Evolutionary conservation across 2,329 filamentous ascomycete species (phyloP), one percentile per base, ranked within the genome.

Genomic region (Fusarium clavum): DNA sequence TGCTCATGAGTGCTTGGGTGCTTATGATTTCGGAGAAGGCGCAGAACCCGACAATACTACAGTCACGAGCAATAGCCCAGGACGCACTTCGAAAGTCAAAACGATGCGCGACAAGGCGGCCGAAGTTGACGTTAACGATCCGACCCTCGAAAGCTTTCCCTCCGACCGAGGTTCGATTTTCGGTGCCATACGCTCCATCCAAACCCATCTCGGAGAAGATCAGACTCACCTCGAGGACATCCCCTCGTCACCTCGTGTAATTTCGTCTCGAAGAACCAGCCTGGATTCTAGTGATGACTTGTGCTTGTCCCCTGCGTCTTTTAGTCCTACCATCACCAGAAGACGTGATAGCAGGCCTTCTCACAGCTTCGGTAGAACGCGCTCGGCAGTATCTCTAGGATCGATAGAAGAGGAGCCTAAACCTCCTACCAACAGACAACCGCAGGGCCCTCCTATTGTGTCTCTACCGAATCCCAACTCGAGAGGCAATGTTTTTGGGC

Each of bases 61-160:
- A 14, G 64, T 61, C 22, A 61, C 68, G 30, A 67, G 64, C 34
- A 63, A 48, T 22, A 69, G 67, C 62, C 75, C 60, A 52, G 57
- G 46, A 49, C 72, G 46, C 25, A 61, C 61, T 10, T 61, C 67
- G 13, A 69, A 61, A 30, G 46, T 41, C 25, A 72, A 64, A 27
- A 58, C 71, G 14, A 71, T 70, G 43, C 73, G 71, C 10, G 62
- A 67, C 29, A 68, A 62, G 27, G 40, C 53, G 14, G 63, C 59
- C 14, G 59, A 75, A 12, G 47, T 75, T 27, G 84, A 86, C 49
- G 63, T 82, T 4, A 79, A 82, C 48, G 85, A 87, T 52, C 84
- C 85, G 3, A 84, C 81, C 0, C 74, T 87, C 11, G 85, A 86
- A 64, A 77, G 73, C 20, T 86, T 86, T 66, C 85, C 85, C 4